Percentiles rank a stretch among this genome's conserved stretches.
phyloP scores from a whole-genome alignment of 805 yeast species.

The Schizosaccharomyces octosporus region DNA sequence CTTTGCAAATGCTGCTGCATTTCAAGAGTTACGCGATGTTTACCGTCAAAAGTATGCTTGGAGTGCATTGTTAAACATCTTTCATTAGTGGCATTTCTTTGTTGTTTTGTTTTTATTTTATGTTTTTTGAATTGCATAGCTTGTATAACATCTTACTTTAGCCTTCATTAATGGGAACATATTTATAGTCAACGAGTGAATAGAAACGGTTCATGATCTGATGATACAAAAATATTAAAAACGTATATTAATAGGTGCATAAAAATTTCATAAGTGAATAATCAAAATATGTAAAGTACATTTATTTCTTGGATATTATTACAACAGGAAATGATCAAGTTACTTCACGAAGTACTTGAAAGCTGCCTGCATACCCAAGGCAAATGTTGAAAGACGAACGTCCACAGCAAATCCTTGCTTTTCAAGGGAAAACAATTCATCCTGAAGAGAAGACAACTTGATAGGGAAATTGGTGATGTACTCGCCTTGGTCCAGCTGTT shows the following conservation, averaged over 20 bases:
- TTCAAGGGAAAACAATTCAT: not conserved
- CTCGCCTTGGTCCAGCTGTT: constrained; percentile 71
- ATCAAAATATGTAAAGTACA: no score
- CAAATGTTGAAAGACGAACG: not conserved
- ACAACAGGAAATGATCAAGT: not conserved
- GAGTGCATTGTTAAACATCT: not conserved
- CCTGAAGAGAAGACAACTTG: constrained; percentile 1
- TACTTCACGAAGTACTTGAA: not conserved
- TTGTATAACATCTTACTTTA: not conserved
- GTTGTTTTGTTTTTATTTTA: not conserved
- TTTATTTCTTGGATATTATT: no score
- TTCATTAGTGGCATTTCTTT: not conserved
- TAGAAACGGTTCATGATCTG: no score
- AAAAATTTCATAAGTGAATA: no score
- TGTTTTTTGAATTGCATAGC: not conserved
- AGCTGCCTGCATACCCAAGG: not conserved
- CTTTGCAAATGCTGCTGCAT: not conserved
- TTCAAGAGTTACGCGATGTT: not conserved
- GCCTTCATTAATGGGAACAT: not conserved
- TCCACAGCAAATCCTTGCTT: not conserved
- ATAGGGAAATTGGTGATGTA: constrained; percentile 64
- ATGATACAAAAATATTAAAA: no score
- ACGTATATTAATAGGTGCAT: no score
- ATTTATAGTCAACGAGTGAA: no score
- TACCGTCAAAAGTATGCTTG: not conserved